Percentiles rank a stretch among this genome's conserved stretches.
These are phyloP conservation scores for Vitis vinifera DNA, from an alignment of 164 flowering plant genomes.

Conservation along the genomic window ASM3070453v1 NC_081821.1:2947501-2948000, in stretches of 20 bases:
- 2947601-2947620: slow-evolving; percentile 56
- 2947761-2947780: slow-evolving; percentile 42
- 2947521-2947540: slow-evolving; percentile 23
- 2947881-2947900: background rate
- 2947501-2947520: background rate
- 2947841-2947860: background rate
- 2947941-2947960: background rate
- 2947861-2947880: background rate
- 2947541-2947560: slow-evolving; percentile 24
- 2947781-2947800: background rate
- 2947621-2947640: slow-evolving; percentile 71
- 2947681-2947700: slow-evolving; percentile 48
- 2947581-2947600: slow-evolving; percentile 33
- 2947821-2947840: background rate
- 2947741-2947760: slow-evolving; percentile 51
- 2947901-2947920: too few species aligned
- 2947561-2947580: slow-evolving; percentile 10
- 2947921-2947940: too few species aligned
- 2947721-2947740: slow-evolving; percentile 36
- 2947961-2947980: slow-evolving; percentile 53
- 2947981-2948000: slow-evolving; percentile 43
- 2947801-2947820: too few species aligned
- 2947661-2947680: slow-evolving; percentile 57
- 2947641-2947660: slow-evolving; percentile 70
- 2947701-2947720: slow-evolving; percentile 36